Base-by-base conservation (phyloP, 306 rosid species). In the Vigna unguiculata region DNA sequence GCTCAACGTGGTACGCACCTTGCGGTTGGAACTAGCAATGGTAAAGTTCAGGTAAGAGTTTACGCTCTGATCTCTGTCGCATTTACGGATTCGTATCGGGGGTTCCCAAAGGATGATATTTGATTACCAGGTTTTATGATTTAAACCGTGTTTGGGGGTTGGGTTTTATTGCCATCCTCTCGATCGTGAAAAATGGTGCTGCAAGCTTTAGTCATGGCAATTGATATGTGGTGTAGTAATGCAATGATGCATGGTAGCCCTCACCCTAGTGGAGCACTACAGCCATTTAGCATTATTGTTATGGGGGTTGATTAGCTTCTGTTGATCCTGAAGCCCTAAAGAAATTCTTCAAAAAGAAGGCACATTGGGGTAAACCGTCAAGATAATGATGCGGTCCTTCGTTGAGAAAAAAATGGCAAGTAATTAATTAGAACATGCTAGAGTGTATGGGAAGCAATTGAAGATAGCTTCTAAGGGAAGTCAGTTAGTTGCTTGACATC, bases 1-100 rank as follows among this genome's bases (percentile, higher is more conserved):
- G 99, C 98, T 76, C 98, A 92, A 76, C 93, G 97, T 3, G 97
- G 98, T 63, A 89, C 98, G 14, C 96, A 96, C 83, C 97, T 96
- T 80, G 92, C 98, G 60, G 99, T 96, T 74, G 99, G 99, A 76
- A 91, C 97, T 30, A 88, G 97, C 87, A 86, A 88, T 78, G 99
- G 99, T 15, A 88, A 88, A 87, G 97, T 96, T 30, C 99, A 96
- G 90, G 99, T 96, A 77, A 45, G 97, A 54, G 74, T 72, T 58
- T 34, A 36, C 24, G 14, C 17, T 38, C 45, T 54, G 59, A 78
- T 78, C 53, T 38, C 38, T 19, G 4, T 9, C 49, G 6, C 2
- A 8, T 51, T 61, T 54, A 14, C 8, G 46, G 0, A 47, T 65
- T 71, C 67, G 53, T 49, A 20, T 24, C 2, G 7, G 19, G 12